phyloP scores from a whole-genome alignment of 495 filamentous ascomycete species.

The Penicillium manginii region DNA sequence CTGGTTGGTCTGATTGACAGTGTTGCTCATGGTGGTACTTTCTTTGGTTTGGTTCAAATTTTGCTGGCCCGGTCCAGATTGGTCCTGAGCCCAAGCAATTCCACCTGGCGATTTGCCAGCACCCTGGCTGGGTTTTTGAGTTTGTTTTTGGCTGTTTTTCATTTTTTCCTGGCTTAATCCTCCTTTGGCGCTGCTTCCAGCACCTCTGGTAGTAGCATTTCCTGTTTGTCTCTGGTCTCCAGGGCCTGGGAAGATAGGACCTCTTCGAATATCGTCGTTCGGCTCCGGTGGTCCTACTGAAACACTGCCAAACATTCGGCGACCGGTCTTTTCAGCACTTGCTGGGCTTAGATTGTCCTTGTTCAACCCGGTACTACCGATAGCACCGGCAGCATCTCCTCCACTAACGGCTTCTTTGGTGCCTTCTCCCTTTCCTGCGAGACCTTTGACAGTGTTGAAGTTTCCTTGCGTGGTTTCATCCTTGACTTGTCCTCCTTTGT shows the following conservation, averaged over 20 bases:
- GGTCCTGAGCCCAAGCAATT: background rate
- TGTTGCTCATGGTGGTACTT: background rate
- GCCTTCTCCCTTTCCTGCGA: conserved; percentile 15
- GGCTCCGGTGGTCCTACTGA: conserved; percentile 10
- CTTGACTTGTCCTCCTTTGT: conserved; percentile 16
- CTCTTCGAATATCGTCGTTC: conserved; percentile 31
- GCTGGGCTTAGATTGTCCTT: conserved; percentile 12
- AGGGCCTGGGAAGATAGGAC: conserved; percentile 21
- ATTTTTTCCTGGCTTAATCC: conserved; percentile 1
- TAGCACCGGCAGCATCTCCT: conserved; percentile 9
- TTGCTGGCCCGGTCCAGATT: background rate
- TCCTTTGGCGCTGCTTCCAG: conserved; percentile 4
- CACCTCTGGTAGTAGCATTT: background rate
- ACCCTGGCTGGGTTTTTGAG: background rate
- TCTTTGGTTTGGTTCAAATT: background rate
- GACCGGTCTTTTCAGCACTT: conserved; percentile 11
- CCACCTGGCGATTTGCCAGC: background rate
- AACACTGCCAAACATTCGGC: conserved; percentile 15
- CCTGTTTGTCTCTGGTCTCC: conserved; percentile 19
- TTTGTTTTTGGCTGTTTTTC: conserved; percentile 1
- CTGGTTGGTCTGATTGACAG: background rate
- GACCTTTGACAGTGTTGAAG: conserved; percentile 15
- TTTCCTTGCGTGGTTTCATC: conserved; percentile 19
- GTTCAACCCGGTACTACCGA: conserved; percentile 7
- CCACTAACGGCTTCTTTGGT: conserved; percentile 9